A percentile compares a stretch with the other conserved stretches of the same genome.
phyloP scores from a whole-genome alignment of 2,329 filamentous ascomycete genomes.

The Sporothrix schenckii region DNA sequence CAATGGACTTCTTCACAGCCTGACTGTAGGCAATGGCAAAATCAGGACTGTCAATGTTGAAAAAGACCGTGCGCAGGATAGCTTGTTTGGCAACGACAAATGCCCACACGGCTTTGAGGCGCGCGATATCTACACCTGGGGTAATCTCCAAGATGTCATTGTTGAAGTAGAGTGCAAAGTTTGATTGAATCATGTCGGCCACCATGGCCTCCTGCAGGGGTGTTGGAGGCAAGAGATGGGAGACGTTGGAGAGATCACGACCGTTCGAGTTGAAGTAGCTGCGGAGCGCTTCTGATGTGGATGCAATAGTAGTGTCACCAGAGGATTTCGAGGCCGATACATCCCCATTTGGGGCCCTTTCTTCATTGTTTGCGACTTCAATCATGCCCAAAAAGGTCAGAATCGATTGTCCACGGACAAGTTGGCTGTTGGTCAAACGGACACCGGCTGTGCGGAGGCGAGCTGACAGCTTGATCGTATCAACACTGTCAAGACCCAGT shows the following conservation, averaged over 20 bases:
- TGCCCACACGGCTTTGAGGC: constrained; percentile 64
- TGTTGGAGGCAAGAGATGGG: constrained; percentile 71
- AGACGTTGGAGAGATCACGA: constrained; percentile 49
- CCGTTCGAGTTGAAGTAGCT: constrained; percentile 45
- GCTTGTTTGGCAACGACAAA: constrained; percentile 63
- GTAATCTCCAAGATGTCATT: constrained; percentile 72
- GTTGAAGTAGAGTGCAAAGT: constrained; percentile 80
- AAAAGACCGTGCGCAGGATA: constrained; percentile 75
- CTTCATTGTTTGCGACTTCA: neutral
- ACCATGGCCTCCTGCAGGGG: constrained; percentile 87
- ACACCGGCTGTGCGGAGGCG: constrained; percentile 65
- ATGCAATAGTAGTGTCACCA: neutral
- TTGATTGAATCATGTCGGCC: constrained; percentile 75
- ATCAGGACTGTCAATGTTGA: constrained; percentile 63
- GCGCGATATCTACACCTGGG: constrained; percentile 56
- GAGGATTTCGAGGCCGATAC: neutral
- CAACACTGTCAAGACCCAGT: constrained; percentile 88
- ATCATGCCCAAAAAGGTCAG: constrained; percentile 55
- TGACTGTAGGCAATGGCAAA: constrained; percentile 58
- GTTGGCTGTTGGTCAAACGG: constrained; percentile 68
- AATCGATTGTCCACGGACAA: constrained; percentile 74
- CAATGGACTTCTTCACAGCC: constrained; percentile 43
- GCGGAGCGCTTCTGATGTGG: constrained; percentile 42
- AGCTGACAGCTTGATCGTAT: constrained; percentile 81
- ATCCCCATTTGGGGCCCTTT: neutral